phyloP scores from a whole-genome alignment of 1,284 basidiomycete species.

The Ustilago nuda region DNA sequence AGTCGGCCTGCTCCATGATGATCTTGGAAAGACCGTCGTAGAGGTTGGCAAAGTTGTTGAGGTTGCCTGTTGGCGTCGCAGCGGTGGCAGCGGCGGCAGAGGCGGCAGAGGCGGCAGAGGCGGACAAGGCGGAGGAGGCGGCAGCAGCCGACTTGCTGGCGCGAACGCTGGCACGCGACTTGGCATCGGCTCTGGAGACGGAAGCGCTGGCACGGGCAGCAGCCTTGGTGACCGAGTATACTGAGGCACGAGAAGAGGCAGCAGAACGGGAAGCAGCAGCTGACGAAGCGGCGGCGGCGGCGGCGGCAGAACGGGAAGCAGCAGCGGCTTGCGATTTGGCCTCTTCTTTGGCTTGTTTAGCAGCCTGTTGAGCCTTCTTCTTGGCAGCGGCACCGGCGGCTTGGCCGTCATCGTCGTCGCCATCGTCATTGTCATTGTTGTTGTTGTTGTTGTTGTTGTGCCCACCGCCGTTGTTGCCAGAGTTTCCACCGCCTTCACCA shows the following conservation, averaged over 20 bases:
- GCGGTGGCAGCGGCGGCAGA: conserved; percentile 39
- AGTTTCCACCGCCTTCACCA: conserved; percentile 31
- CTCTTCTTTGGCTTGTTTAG: conserved; percentile 31
- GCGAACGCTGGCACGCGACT: conserved; percentile 31
- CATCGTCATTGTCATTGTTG: conserved; percentile 16
- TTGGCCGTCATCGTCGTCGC: conserved; percentile 4
- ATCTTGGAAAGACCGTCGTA: conserved; percentile 64
- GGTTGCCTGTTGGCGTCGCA: conserved; percentile 54
- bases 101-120: conserved; percentile 32
- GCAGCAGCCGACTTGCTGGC: conserved; percentile 43
- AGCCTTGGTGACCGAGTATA: conserved; percentile 46
- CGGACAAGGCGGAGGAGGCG: conserved; percentile 25
- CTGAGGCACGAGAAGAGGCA: conserved; percentile 47
- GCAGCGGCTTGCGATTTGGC: conserved; percentile 33
- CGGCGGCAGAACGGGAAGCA: conserved; percentile 30
- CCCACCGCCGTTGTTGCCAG: conserved; percentile 16
- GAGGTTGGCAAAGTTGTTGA: conserved; percentile 63
- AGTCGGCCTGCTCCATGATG: conserved; percentile 51
- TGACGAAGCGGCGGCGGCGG: conserved; percentile 36
- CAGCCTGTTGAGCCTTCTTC: conserved; percentile 40
- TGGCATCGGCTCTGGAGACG: conserved; percentile 30
- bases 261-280: conserved; percentile 46
- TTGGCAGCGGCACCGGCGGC: conserved; percentile 21
- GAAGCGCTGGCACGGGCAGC: conserved; percentile 44
- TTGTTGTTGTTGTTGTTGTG: conserved; percentile 20